A percentile compares a stretch with the other conserved stretches of the same genome.
Conservation (phyloP, 352 stramenopile species). For the Halophytophthora polymorphica region DNA sequence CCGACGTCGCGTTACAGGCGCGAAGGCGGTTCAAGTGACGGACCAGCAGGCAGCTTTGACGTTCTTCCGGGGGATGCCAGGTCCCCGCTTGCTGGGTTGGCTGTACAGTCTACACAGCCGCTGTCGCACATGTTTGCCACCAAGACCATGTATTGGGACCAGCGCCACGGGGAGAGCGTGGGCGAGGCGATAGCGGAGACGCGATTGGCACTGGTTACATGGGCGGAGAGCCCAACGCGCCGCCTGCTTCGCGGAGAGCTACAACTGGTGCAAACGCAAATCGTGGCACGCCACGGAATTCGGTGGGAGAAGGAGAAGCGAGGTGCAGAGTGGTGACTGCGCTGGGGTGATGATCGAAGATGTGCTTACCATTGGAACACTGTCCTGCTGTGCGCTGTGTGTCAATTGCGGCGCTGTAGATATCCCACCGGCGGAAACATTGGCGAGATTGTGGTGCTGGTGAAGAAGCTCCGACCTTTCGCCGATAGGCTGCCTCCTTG, state of each 20-base stretch:
- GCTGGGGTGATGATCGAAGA: too few species aligned
- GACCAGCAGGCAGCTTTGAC: too few species aligned
- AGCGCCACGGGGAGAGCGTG: slow-evolving; percentile 13
- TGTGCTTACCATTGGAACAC: too few species aligned
- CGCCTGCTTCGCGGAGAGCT: slow-evolving; percentile 22
- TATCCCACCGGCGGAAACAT: slow-evolving; percentile 52
- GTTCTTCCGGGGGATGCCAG: too few species aligned
- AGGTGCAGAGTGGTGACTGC: too few species aligned
- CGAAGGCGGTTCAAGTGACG: too few species aligned
- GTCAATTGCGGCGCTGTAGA: too few species aligned
- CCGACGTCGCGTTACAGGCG: too few species aligned
- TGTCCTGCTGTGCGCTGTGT: too few species aligned
- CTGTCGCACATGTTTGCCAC: slow-evolving; percentile 53
- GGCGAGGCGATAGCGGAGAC: background rate
- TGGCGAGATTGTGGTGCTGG: slow-evolving; percentile 39
- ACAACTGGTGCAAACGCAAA: slow-evolving; percentile 53
- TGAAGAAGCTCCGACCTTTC: slow-evolving; percentile 42
- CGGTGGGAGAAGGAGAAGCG: too few species aligned
- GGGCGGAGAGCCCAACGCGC: background rate
- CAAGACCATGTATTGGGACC: slow-evolving; percentile 58
- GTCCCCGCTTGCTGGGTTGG: too few species aligned
- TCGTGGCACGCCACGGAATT: slow-evolving; percentile 59
- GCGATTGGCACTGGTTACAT: slow-evolving; percentile 8
- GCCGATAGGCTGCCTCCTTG: slow-evolving; percentile 35
- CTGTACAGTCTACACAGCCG: too few species aligned